phyloP scores from a whole-genome alignment of 495 filamentous ascomycete species.

The Aspergillus heteromorphus region DNA sequence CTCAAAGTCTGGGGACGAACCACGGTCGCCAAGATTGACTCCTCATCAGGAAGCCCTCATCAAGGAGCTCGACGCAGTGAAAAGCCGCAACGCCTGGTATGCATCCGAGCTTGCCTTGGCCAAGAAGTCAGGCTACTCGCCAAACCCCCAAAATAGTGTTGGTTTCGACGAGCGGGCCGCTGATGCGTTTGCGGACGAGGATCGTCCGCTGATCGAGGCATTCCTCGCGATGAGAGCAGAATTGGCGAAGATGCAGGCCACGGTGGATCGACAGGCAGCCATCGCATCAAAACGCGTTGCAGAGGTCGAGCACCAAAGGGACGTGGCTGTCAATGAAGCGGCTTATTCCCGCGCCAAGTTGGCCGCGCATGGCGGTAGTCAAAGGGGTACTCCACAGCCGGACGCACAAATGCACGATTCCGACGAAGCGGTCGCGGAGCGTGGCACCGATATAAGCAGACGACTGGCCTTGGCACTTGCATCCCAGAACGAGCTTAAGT shows the following conservation, averaged over 20 bases:
- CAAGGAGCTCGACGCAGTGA: constrained; percentile 76
- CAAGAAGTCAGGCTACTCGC: constrained; percentile 77
- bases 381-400: constrained; percentile 63
- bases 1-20: constrained; percentile 39
- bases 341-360: constrained; percentile 92
- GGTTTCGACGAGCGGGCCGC: constrained; percentile 67
- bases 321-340: constrained; percentile 86
- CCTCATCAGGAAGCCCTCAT: constrained; percentile 53
- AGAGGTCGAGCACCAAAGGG: constrained; percentile 86
- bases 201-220: constrained; percentile 87
- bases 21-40: constrained; percentile 40
- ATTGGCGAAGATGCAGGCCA: constrained; percentile 67
- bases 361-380: constrained; percentile 73
- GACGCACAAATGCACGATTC: constrained; percentile 53
- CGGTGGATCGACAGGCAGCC: constrained; percentile 78
- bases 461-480: constrained; percentile 78
- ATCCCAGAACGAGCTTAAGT: constrained; percentile 67
- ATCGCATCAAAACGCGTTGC: constrained; percentile 84
- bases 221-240: constrained; percentile 86
- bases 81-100: constrained; percentile 92
- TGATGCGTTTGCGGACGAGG: constrained; percentile 81
- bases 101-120: constrained; percentile 90
- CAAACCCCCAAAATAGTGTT: constrained; percentile 65
- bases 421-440: constrained; percentile 54
- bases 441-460: constrained; percentile 69